Evolutionary conservation across 2,329 filamentous ascomycete species (phyloP), one percentile per base, ranked within the genome.

Genomic region (Lecanicillium sp.): DNA sequence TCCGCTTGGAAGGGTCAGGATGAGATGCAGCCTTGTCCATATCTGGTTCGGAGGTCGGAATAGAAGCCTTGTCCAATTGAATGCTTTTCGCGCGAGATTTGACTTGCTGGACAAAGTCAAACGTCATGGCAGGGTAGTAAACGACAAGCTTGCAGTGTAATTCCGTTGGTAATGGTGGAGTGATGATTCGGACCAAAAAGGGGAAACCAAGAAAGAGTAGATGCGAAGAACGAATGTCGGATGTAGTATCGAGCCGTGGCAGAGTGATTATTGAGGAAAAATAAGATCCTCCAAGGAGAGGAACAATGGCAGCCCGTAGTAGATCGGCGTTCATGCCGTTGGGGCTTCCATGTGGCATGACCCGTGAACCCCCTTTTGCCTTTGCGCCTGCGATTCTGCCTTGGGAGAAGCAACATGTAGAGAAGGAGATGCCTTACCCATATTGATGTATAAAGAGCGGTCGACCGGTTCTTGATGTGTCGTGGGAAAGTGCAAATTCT

Each of bases 21-120:
- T 44, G 39, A 5, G 49, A 41, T 31, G 41, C 34, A 5, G 38
- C 40, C 11, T 37, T 41, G 33, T 48, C 45, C 28, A 39, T 12
- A 25, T 46, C 40, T 43, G 38, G 31, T 37, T 40, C 45, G 19
- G 44, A 45, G 32, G 37, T 45, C 15, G 40, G 41, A 9, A 47
- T 25, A 3, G 46, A 38, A 4, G 43, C 45, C 42, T 55, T 60
- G 42, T 72, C 67, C 37, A 73, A 57, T 45, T 74, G 70, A 29
- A 71, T 56, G 50, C 69, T 74, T 47, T 63, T 64, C 41, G 65
- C 61, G 41, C 69, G 68, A 42, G 58, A 51, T 48, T 62, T 69
- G 46, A 58, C 59, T 40, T 70, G 62, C 19, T 63, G 53, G 29
- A 63, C 58, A 51, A 68, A 53, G 44, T 67, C 63, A 49, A 66